Evolutionary conservation across 805 yeast genomes (phyloP).

Genomic region (Zygosaccharomyces rouxii): DNA sequence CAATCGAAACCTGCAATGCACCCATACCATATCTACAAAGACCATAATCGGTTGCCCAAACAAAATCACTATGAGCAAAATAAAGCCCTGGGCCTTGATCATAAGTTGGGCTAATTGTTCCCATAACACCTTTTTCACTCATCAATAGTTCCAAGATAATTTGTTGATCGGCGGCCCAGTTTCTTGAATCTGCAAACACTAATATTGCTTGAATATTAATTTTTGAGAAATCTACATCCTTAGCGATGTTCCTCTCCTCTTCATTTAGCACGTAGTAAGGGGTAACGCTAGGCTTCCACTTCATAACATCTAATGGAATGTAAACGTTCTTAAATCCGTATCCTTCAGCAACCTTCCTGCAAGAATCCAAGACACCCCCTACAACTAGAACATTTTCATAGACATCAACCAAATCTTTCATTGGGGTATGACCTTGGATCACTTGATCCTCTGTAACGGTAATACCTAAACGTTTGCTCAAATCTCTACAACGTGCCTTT

Average conservation of each 20-base stretch:
- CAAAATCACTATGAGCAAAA: conserved; percentile 88
- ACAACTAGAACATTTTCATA: conserved; percentile 76
- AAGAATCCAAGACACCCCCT: conserved; percentile 83
- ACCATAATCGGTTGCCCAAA: conserved; percentile 87
- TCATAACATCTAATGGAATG: conserved; percentile 76
- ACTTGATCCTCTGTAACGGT: conserved; percentile 72
- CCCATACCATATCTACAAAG: conserved; percentile 91
- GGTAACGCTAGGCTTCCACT: conserved; percentile 81
- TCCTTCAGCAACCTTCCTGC: conserved; percentile 74
- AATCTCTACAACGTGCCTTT: conserved; percentile 63
- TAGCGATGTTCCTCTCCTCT: conserved; percentile 55
- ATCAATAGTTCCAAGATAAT: conserved; percentile 76
- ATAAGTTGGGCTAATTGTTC: conserved; percentile 64
- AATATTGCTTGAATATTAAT: conserved; percentile 71
- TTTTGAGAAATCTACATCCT: conserved; percentile 59
- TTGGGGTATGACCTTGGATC: conserved; percentile 92
- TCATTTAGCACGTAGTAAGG: conserved; percentile 78
- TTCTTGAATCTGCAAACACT: conserved; percentile 88
- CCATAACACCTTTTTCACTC: conserved; percentile 77
- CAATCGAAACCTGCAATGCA: conserved; percentile 82
- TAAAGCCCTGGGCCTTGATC: conserved; percentile 79
- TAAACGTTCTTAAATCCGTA: conserved; percentile 82
- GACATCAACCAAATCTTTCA: conserved; percentile 69
- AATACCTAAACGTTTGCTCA: conserved; percentile 55
- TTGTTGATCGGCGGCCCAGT: conserved; percentile 92